Base-by-base conservation (phyloP, 805 yeast species). In the Komagataella ulmi region DNA sequence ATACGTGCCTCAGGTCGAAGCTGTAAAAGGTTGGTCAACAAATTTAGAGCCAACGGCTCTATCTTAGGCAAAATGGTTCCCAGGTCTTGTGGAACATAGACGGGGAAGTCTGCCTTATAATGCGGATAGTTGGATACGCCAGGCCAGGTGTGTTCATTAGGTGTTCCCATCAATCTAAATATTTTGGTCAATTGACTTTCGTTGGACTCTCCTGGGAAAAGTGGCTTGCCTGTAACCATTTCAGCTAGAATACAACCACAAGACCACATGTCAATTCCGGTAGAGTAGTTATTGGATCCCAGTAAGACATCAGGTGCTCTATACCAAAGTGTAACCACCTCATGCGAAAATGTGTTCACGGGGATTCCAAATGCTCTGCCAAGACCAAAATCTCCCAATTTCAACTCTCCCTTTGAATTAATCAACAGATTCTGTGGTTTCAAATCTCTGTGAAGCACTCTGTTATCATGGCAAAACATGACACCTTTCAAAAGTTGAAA, bases 361-460 rank as follows among this genome's bases (percentile, higher is more conserved):
- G 99, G 99, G 51, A 93, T 95, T 17, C 99, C 99, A 69, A 88
- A 93, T 3, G 99, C 99, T 56, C 99, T 75, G 0, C 98, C 98
- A 53, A 93, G 76, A 44, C 99, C 99, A 65, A 93, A 93, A 71
- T 93, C 99, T 44, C 96, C 99, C 56, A 93, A 72, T 65, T 93
- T 93, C 60, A 93, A 74, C 64, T 86, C 93, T 6, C 99, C 99
- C 65, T 89, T 90, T 58, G 75, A 72, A 66, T 84, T 88, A 60
- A 95, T 91, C 60, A 93, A 76, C 58, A 93, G 71, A 65, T 93
- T 93, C 67, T 93, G 99, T 6, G 99, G 99, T 68, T 93, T 93
- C 64, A 93, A 76, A 66, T 85, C 95, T 57, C 93, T 76, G 64
- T 85, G 93, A 53, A 85, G 74, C n/a, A 85, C 91, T 49, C 88